Evolutionary conservation across 495 filamentous ascomycete species (phyloP).

Genomic region (Aspergillus heteromorphus): DNA sequence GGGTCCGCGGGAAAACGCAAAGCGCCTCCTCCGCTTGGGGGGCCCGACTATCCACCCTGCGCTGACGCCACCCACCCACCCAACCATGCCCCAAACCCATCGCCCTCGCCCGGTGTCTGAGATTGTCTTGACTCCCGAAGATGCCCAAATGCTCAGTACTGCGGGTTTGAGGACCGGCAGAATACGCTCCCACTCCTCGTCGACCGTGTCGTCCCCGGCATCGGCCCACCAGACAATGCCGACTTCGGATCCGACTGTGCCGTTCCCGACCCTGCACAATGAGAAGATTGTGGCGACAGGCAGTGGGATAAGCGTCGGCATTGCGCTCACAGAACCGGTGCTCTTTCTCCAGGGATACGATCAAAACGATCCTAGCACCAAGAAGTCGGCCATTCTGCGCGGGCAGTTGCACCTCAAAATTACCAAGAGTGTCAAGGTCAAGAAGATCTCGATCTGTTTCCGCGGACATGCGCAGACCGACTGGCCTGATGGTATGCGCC

Average conservation of each 20-base stretch:
- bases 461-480: slow-evolving; percentile 82
- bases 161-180: slow-evolving; percentile 20
- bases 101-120: slow-evolving; percentile 38
- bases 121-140: slow-evolving; percentile 32
- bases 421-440: slow-evolving; percentile 88
- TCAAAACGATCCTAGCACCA: slow-evolving; percentile 61
- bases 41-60: slow-evolving; percentile 22
- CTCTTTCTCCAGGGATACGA: slow-evolving; percentile 91
- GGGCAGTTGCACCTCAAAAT: slow-evolving; percentile 79
- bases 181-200: slow-evolving; percentile 29
- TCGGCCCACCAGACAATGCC: slow-evolving; percentile 4
- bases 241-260: slow-evolving; percentile 24
- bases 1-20: slow-evolving; percentile 45
- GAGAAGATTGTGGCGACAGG: slow-evolving; percentile 70
- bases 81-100: slow-evolving; percentile 18
- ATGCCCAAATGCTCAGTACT: slow-evolving; percentile 26
- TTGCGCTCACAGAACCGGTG: slow-evolving; percentile 80
- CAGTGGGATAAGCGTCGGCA: slow-evolving; percentile 65
- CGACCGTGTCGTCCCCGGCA: slow-evolving; percentile 22
- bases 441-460: slow-evolving; percentile 85
- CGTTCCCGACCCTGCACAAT: slow-evolving; percentile 37
- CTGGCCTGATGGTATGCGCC: slow-evolving; percentile 80
- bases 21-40: slow-evolving; percentile 45
- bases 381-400: slow-evolving; percentile 76
- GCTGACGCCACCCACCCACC: slow-evolving; percentile 19